phyloP scores from a whole-genome alignment of 2,329 filamentous ascomycete genomes.

The Alternaria metachromatica region DNA sequence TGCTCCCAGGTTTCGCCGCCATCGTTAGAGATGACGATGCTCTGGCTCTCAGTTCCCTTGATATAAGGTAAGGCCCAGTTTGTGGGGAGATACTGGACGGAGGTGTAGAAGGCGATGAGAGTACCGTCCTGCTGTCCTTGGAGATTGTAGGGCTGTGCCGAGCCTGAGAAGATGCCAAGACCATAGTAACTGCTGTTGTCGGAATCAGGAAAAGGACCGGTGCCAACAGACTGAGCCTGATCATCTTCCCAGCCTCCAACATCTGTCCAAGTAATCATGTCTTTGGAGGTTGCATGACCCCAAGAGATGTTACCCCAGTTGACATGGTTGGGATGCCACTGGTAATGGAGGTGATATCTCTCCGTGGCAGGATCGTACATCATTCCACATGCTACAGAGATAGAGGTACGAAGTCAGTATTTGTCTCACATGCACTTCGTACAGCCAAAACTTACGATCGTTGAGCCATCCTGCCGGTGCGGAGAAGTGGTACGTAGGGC shows the following conservation, averaged over 20 bases:
- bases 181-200: slow-evolving; percentile 55
- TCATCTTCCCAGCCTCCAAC: slow-evolving; percentile 56
- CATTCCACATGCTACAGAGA: slow-evolving; percentile 38
- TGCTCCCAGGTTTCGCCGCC: slow-evolving; percentile 57
- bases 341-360: slow-evolving; percentile 61
- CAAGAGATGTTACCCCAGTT: slow-evolving; percentile 56
- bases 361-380: slow-evolving; percentile 58
- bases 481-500: slow-evolving; percentile 55
- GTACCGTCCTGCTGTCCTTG: slow-evolving; percentile 56
- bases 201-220: slow-evolving; percentile 42
- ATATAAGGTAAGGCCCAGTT: slow-evolving; percentile 55
- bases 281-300: slow-evolving; percentile 58
- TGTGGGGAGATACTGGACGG: slow-evolving; percentile 55
- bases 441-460: slow-evolving; percentile 14
- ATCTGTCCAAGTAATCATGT: slow-evolving; percentile 56
- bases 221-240: slow-evolving; percentile 49
- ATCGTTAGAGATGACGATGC: slow-evolving; percentile 54
- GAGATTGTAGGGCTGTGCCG: slow-evolving; percentile 57
- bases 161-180: slow-evolving; percentile 62
- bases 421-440: neutral
- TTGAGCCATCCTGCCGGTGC: slow-evolving; percentile 60
- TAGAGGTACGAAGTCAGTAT: neutral
- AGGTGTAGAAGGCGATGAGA: slow-evolving; percentile 57
- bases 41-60: slow-evolving; percentile 55
- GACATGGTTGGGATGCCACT: slow-evolving; percentile 58